Base-by-base conservation (phyloP, 2,329 filamentous ascomycete species). In the Trichoderma lentiforme region DNA sequence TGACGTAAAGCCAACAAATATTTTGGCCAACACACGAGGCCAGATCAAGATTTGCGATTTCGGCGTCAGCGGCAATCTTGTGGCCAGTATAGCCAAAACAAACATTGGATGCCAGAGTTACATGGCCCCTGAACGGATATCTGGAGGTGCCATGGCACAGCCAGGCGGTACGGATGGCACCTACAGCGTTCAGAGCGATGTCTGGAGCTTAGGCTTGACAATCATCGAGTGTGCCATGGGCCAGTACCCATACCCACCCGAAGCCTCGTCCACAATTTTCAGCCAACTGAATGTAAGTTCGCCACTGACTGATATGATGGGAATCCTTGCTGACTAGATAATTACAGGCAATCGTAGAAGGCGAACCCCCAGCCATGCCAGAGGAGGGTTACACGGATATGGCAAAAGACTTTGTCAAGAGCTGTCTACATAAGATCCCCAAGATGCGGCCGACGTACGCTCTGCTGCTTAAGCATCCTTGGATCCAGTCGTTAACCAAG, bases 101-200 rank as follows among this genome's bases (percentile, higher is more conserved):
- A 99, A 99, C 80, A 99, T 99, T 78, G 96, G 96, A 51, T 99
- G 96, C 79, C 96, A 99, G 83, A 98, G 95, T 79, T 99, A 99
- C 83, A 99, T 99, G 96, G 96, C 96, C 0, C 96, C 96, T 0
- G 96, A 99, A 82, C 87, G 96, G 75, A 99, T 99, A 77, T 94
- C 94, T 9, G 94, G 93, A 63, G 94, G 95, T 71, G 92, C 92
- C 26, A 90, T 94, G 78, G 90, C 93, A 72, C 88, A 92, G 73
- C 87, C 90, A 21, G 89, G 90, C 72, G 88, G 88, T 71, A 86
- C 89, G 6, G 92, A 91, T 72, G 95, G 95, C 71, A 97, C 95
- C 3, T 99, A 99, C 82, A 97, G 93, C 80, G 96, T 99, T 51
- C 96, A 98, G 82, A 97, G 94, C 79, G 96, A 99, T 80, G 95